Evolutionary conservation across 306 rosid genomes (phyloP), one percentile per base, ranked within the genome.

Genomic region (Trifolium pratense): DNA sequence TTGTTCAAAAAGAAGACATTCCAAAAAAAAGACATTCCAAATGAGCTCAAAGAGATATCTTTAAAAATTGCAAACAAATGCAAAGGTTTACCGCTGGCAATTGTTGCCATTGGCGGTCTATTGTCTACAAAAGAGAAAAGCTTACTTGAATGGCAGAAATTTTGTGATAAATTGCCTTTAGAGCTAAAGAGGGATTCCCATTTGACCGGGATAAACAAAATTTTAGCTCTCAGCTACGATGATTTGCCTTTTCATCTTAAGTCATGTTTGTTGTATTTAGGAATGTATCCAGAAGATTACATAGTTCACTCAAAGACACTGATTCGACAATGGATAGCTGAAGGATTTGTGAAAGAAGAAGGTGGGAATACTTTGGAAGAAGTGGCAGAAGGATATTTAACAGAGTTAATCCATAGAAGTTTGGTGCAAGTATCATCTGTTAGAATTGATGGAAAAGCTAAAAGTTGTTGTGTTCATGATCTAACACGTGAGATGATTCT

Each of bases 191-290:
- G 2, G 0, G 9, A 29, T 31, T 8, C 31, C 3, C 49, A 6
- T 57, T 6, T 57, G 2, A 57, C 29, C 1, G 36, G 5, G 26
- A 23, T 63, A 7, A 3, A 5, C 3, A 9, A 51, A 17, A 73
- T 61, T 11, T 13, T 74, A 61, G 12, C 26, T 16, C 3, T 62
- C 0, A 61, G 78, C 15, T 62, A 46, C 0, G 12, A 74, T 20
- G 78, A 74, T 23, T 37, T 74, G 55, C 31, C 71, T 3, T 18
- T 34, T 36, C 0, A 49, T 39, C 57, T 65, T 0, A 75, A 42
- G 70, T 0, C 23, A n/a, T 66, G 79, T 2, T 66, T 75, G 2
- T 6, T 66, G 66, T 66, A 75, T 66, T 75, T 75, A 40, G 79
- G 79, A 40, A 4, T 75, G 7, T 75, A 39, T 29, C 79, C 66